A percentile compares a stretch with the other conserved stretches of the same genome.
phyloP scores from a whole-genome alignment of 768 basidiomycete genomes.

The Suillus hirtellus region DNA sequence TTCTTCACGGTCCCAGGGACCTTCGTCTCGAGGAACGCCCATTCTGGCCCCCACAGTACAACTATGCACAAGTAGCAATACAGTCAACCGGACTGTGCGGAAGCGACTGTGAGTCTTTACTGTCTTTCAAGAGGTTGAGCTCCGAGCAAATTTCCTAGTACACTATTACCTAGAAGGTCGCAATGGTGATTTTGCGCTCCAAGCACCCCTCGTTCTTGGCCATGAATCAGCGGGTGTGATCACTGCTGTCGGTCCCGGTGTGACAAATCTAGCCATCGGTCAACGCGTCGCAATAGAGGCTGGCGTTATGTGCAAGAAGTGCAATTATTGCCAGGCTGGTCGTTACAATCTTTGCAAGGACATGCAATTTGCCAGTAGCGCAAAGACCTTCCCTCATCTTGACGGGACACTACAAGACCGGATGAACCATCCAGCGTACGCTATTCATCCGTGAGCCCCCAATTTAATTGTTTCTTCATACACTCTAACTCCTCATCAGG shows the following conservation, averaged over 20 bases:
- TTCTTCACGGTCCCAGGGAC: slow-evolving; percentile 83
- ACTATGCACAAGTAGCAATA: slow-evolving; percentile 80
- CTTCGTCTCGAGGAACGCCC: slow-evolving; percentile 76
- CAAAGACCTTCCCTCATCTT: slow-evolving; percentile 89
- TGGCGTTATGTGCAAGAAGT: slow-evolving; percentile 83
- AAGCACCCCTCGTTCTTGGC: slow-evolving; percentile 85
- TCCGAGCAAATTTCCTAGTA: slow-evolving; percentile 44
- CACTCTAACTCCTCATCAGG: slow-evolving; percentile 38
- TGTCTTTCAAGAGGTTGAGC: slow-evolving; percentile 6
- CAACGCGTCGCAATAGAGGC: slow-evolving; percentile 94
- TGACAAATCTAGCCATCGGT: slow-evolving; percentile 63
- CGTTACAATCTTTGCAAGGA: slow-evolving; percentile 92
- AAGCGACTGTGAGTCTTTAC: slow-evolving; percentile 60
- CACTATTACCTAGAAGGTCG: slow-evolving; percentile 90
- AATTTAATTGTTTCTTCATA: neutral
- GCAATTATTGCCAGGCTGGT: slow-evolving; percentile 67
- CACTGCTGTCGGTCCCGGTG: slow-evolving; percentile 77
- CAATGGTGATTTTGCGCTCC: slow-evolving; percentile 90
- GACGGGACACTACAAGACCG: slow-evolving; percentile 88
- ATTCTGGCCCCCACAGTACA: slow-evolving; percentile 67
- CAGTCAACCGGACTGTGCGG: slow-evolving; percentile 90
- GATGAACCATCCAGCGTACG: slow-evolving; percentile 87
- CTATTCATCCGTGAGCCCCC: slow-evolving; percentile 79
- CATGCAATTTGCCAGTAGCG: slow-evolving; percentile 88
- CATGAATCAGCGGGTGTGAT: slow-evolving; percentile 92